Evolutionary conservation across 2,329 filamentous ascomycete genomes (phyloP).

Genomic region (Arthrobotrys sinensis): DNA sequence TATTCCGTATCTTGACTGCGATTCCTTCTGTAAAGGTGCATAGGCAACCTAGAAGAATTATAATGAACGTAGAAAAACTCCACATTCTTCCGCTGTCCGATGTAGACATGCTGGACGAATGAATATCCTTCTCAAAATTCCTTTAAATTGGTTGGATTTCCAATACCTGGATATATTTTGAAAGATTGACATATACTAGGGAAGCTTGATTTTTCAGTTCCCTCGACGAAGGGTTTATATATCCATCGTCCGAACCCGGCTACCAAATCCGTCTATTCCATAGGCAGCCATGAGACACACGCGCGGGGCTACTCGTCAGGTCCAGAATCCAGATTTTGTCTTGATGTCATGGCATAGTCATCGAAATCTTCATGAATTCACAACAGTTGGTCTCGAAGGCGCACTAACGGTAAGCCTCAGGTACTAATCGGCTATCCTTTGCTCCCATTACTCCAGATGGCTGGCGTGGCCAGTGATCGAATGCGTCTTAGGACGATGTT

Average conservation of each 20-base stretch:
- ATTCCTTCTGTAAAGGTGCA: constrained; percentile 23
- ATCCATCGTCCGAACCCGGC: not conserved
- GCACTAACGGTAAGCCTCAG: constrained; percentile 9
- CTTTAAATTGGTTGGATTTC: not conserved
- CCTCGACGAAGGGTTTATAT: constrained; percentile 34
- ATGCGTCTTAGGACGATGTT: constrained; percentile 32
- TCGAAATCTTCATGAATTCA: constrained; percentile 15
- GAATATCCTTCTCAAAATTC: constrained; percentile 1
- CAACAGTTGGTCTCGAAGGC: constrained; percentile 14
- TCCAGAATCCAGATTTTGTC: constrained; percentile 24
- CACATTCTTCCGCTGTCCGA: not conserved
- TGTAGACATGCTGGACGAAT: constrained; percentile 3
- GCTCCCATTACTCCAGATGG: not conserved
- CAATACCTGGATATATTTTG: constrained; percentile 2
- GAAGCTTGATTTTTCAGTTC: constrained; percentile 8
- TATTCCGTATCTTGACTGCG: constrained; percentile 67
- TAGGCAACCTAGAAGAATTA: constrained; percentile 21
- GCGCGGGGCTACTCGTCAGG: not conserved
- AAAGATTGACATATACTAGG: constrained; percentile 11
- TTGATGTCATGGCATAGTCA: constrained; percentile 40
- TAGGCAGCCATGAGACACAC: constrained; percentile 15
- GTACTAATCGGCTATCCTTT: constrained; percentile 3
- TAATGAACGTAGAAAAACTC: constrained; percentile 20
- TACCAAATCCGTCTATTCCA: constrained; percentile 6
- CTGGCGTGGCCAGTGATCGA: constrained; percentile 36